These are phyloP conservation scores for Cryptococcus sp. DNA, from an alignment of 1,284 basidiomycete species.

Conservation along the genomic window DNA sequence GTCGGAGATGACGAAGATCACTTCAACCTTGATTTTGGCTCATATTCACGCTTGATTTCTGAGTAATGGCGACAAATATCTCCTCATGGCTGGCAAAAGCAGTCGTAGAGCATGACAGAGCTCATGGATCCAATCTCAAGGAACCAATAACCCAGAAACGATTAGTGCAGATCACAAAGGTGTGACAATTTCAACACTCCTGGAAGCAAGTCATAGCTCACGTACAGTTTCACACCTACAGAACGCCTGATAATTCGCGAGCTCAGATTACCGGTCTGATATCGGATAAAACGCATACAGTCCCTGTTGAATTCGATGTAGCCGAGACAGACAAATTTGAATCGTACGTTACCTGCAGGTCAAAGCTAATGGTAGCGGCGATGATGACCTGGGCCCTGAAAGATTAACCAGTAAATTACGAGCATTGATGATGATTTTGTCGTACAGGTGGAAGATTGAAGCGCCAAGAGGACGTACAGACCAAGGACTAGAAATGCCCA, in stretches of 20 bases:
- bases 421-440: slow-evolving; percentile 17
- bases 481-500: slow-evolving; percentile 13
- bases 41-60: background rate
- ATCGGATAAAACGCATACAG: slow-evolving; percentile 23
- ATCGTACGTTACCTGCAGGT: slow-evolving; percentile 11
- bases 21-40: background rate
- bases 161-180: slow-evolving; percentile 23
- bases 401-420: slow-evolving; percentile 24
- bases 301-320: slow-evolving; percentile 24
- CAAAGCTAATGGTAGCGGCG: slow-evolving; percentile 5
- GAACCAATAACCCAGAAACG: slow-evolving; percentile 1
- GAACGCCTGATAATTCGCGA: slow-evolving; percentile 7
- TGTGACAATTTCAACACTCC: slow-evolving; percentile 7
- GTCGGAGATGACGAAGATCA: too few species aligned
- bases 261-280: slow-evolving; percentile 14
- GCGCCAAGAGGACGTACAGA: background rate
- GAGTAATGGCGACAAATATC: slow-evolving; percentile 17
- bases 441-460: slow-evolving; percentile 13
- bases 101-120: slow-evolving; percentile 23
- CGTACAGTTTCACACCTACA: slow-evolving; percentile 20
- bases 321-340: slow-evolving; percentile 26
- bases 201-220: background rate
- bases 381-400: slow-evolving; percentile 15
- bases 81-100: slow-evolving; percentile 24
- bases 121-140: slow-evolving; percentile 25